phyloP scores from a whole-genome alignment of 164 flowering plant genomes.

The Nymphaea thermarum region DNA sequence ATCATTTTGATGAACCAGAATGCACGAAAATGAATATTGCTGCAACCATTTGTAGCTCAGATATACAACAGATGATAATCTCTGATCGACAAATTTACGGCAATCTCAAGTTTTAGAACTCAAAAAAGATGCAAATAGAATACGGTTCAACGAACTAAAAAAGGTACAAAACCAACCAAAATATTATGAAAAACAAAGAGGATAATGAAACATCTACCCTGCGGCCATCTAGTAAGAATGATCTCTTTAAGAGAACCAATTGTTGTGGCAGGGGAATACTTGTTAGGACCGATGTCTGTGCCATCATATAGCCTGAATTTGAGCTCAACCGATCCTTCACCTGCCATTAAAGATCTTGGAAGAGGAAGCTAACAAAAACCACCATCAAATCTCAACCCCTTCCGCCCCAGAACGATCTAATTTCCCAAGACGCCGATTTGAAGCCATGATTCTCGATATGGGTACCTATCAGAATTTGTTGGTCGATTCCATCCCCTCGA shows the following conservation, averaged over 20 bases:
- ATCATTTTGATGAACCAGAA: too few species aligned
- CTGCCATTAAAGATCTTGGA: conserved; percentile 33
- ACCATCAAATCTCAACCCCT: conserved; percentile 15
- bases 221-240: conserved; percentile 61
- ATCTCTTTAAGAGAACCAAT: conserved; percentile 54
- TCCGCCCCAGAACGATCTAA: neutral
- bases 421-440: neutral
- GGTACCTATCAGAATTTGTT: neutral
- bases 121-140: too few species aligned
- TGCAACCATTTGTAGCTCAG: too few species aligned
- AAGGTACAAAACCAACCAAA: neutral
- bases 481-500: neutral
- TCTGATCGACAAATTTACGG: too few species aligned
- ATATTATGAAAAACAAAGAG: neutral
- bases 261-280: conserved; percentile 35
- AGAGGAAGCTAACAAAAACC: conserved; percentile 5
- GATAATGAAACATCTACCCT: conserved; percentile 26
- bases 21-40: too few species aligned
- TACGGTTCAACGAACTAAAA: neutral
- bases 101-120: too few species aligned
- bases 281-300: conserved; percentile 60
- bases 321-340: conserved; percentile 48
- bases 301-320: conserved; percentile 72
- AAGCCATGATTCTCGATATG: neutral
- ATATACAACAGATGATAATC: too few species aligned